A percentile compares a stretch with the other conserved stretches of the same genome.
Conservation (phyloP, 1,284 basidiomycete genomes). For the Ganoderma resinaceum region DNA sequence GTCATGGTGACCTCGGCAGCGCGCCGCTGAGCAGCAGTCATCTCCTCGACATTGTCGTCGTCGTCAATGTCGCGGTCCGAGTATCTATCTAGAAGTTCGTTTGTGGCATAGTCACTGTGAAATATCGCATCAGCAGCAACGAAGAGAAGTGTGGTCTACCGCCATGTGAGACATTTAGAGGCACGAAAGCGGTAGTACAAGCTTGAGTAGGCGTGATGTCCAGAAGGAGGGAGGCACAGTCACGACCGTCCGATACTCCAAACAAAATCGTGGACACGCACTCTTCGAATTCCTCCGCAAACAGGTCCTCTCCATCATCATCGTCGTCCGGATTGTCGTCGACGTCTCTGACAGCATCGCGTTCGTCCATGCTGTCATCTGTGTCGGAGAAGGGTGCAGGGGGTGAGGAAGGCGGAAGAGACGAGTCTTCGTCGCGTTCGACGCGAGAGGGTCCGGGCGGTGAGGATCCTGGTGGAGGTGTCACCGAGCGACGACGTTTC, state of each 20-base stretch:
- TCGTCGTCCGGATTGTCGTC: slow-evolving; percentile 77
- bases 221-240: background rate
- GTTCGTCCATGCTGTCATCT: slow-evolving; percentile 81
- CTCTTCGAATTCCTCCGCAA: slow-evolving; percentile 82
- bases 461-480: slow-evolving; percentile 61
- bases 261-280: slow-evolving; percentile 48
- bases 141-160: background rate
- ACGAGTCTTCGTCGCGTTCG: slow-evolving; percentile 69
- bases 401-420: slow-evolving; percentile 84
- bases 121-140: background rate
- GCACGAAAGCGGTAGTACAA: background rate
- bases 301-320: slow-evolving; percentile 94
- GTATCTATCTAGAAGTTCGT: slow-evolving; percentile 87
- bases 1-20: slow-evolving; percentile 91
- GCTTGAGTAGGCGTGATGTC: background rate
- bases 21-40: slow-evolving; percentile 79
- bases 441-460: slow-evolving; percentile 52
- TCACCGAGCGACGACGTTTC: slow-evolving; percentile 71
- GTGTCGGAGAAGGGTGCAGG: slow-evolving; percentile 88
- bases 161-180: background rate
- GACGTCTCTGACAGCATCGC: slow-evolving; percentile 75
- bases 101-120: slow-evolving; percentile 86
- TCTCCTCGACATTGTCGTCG: slow-evolving; percentile 74
- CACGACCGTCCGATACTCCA: background rate
- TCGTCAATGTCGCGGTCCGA: slow-evolving; percentile 91